These are phyloP conservation scores for Trichoderma polysporum DNA, from an alignment of 2,329 filamentous ascomycete genomes.

Conservation along the genomic window DNA sequence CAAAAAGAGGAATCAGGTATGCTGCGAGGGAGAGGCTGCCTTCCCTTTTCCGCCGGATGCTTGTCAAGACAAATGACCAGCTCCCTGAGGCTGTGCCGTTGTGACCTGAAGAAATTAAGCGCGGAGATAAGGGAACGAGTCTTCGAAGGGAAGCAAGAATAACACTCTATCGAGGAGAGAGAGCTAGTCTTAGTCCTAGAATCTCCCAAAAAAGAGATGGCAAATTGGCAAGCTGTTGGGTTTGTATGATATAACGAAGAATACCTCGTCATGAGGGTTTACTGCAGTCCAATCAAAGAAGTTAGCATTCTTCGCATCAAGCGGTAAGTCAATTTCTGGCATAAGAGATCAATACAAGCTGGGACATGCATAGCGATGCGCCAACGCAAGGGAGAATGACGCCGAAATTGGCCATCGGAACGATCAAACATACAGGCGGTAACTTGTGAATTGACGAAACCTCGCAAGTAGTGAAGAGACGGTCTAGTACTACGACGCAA, in stretches of 20 bases:
- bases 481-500: constrained; percentile 23
- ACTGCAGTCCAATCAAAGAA: neutral
- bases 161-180: neutral
- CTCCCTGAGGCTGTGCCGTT: neutral
- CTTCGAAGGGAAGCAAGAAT: neutral
- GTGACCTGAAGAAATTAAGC: neutral
- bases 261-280: neutral
- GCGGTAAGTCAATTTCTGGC: neutral
- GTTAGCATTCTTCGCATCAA: constrained; percentile 22
- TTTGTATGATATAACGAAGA: neutral
- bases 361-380: constrained; percentile 16
- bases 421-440: constrained; percentile 19
- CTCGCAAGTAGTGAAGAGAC: constrained; percentile 21
- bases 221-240: neutral
- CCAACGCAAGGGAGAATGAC: constrained; percentile 20
- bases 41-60: constrained; percentile 27
- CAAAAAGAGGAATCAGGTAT: constrained; percentile 31
- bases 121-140: neutral
- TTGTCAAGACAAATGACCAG: constrained; percentile 23
- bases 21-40: constrained; percentile 23
- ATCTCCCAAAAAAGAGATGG: neutral
- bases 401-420: constrained; percentile 20
- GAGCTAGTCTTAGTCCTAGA: neutral
- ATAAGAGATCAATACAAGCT: constrained; percentile 5
- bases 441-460: neutral